Evolutionary conservation across 148 eudicot genomes (phyloP), one percentile per base, ranked within the genome.

Genomic region (Rhododendron kiyosumense): DNA sequence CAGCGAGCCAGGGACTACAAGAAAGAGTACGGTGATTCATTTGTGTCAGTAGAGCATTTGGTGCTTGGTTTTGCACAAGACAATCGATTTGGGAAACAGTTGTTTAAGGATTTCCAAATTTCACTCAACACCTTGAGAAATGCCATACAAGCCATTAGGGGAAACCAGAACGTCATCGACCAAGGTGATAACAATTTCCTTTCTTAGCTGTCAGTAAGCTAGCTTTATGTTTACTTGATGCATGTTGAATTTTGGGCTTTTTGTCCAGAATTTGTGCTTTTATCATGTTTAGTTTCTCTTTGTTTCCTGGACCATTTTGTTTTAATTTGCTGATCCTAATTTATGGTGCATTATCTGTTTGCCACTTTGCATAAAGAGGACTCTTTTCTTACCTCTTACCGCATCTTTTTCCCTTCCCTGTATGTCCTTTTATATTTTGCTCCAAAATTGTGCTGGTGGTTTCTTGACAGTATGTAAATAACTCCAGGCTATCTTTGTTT

Each of bases 11-110:
- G 95, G 91, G 95, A 93, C 26, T 94, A 78, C 91, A 96, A 89
- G 91, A 96, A 95, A 93, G 99, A 96, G 87, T 95, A 85, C 79
- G 92, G 94, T 9, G 99, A 96, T 87, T 93, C 98, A n/a, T 96
- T 95, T 92, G 94, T 96, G 77, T 96, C 99, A 3, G 98, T 96
- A 89, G 99, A 96, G 90, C 99, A 96, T 91, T 81, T 96, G 89
- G 97, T 96, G 85, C 98, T 96, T 81, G 98, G 92, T 71, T 96
- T 90, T 90, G 85, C 88, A 46, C 93, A 93, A 74, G 99, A 96
- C 87, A 93, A 91, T 84, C 91, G 99, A 85, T 96, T 96, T 88
- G 98, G 97, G 43, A 96, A 93, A 85, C 98, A 96, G 81, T 88
- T 96, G 89, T 95, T 94, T 49, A 90, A 91, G 88, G 99, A 96